A percentile compares a stretch with the other conserved stretches of the same genome.
These are phyloP conservation scores for Avena eriantha DNA, from an alignment of 176 grass and related monocot species.

Conservation along the genomic window DNA sequence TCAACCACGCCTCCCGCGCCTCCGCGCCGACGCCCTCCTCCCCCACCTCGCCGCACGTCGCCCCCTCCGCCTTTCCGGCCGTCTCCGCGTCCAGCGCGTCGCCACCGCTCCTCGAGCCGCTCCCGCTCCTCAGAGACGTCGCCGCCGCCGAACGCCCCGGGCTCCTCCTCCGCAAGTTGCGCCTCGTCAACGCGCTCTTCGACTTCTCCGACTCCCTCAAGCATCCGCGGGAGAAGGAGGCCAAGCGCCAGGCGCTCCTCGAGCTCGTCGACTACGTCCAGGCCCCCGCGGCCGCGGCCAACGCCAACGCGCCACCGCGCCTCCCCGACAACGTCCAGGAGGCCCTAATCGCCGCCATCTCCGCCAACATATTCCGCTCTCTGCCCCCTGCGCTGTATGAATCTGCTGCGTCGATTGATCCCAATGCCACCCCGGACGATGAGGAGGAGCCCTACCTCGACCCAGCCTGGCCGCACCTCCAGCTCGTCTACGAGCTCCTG, in stretches of 20 bases:
- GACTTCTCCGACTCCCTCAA: constrained; percentile 82
- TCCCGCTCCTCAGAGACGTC: constrained; percentile 80
- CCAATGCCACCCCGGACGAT: constrained; percentile 60
- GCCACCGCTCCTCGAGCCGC: constrained; percentile 69
- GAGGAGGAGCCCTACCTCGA: constrained; percentile 93
- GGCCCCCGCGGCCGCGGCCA: constrained; percentile 44
- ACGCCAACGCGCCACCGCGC: constrained; percentile 49
- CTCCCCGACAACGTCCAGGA: constrained; percentile 80
- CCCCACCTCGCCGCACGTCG: constrained; percentile 50
- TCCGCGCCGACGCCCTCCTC: constrained; percentile 48
- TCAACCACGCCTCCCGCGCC: constrained; percentile 77
- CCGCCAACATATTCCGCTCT: constrained; percentile 75
- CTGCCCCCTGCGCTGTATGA: constrained; percentile 73
- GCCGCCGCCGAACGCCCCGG: constrained; percentile 63
- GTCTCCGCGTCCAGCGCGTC: constrained; percentile 28
- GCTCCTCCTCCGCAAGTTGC: constrained; percentile 81
- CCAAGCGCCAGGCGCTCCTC: constrained; percentile 81
- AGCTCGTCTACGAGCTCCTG: constrained; percentile 85
- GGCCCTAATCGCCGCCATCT: constrained; percentile 65
- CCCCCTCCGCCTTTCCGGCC: constrained; percentile 14
- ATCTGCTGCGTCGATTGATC: constrained; percentile 59
- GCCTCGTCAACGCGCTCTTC: constrained; percentile 70
- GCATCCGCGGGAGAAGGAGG: constrained; percentile 79
- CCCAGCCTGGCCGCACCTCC: constrained; percentile 79
- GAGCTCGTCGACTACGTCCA: constrained; percentile 90